Percentiles rank a stretch among this genome's conserved stretches.
phyloP scores from a whole-genome alignment of 768 basidiomycete genomes.

The Termitomyces sp. region DNA sequence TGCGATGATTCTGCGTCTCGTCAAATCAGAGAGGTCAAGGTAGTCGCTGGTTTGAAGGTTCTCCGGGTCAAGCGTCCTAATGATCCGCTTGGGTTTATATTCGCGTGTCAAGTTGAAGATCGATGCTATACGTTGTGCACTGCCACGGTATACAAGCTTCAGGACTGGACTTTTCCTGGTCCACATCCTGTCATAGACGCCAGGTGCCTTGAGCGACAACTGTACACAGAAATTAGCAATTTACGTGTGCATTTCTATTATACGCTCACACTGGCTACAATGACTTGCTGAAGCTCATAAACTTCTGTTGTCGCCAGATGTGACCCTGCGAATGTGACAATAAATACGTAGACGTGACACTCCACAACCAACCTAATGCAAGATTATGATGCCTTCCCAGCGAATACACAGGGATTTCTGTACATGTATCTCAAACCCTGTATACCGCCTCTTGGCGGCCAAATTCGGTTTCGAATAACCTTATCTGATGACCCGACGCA shows the following conservation, averaged over 20 bases:
- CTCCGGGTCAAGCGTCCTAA: background rate
- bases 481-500: background rate
- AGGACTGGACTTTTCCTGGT: background rate
- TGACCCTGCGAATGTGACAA: no score
- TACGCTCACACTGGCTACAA: no score
- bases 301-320: no score
- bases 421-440: background rate
- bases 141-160: background rate
- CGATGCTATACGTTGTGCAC: background rate
- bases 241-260: no score
- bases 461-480: background rate
- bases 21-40: background rate
- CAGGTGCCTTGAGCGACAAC: no score
- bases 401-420: background rate
- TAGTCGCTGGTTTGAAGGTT: background rate
- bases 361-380: accelerated
- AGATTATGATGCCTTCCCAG: background rate
- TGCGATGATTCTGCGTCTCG: background rate
- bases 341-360: background rate
- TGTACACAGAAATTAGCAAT: no score
- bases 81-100: background rate
- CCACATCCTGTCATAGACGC: background rate
- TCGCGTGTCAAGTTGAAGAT: background rate
- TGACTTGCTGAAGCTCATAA: no score
- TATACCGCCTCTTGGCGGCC: background rate